Conservation (phyloP, 306 rosid species). For the Oxytropis ochrocephala region DNA sequence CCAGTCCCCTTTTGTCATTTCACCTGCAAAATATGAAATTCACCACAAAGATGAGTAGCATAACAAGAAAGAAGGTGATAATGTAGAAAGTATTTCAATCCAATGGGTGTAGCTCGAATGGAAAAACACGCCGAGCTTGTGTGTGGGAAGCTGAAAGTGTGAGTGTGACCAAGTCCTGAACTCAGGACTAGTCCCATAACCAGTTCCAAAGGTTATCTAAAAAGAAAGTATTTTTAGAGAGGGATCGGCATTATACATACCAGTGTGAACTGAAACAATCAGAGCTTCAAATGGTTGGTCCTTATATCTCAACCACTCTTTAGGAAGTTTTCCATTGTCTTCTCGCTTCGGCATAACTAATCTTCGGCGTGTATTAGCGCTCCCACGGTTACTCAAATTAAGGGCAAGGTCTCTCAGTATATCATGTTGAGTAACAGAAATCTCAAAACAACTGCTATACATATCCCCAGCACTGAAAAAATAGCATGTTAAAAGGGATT, state of each 20-base stretch:
- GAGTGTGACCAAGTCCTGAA: no score
- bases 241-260: slow-evolving; percentile 27
- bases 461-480: slow-evolving; percentile 56
- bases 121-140: no score
- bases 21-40: slow-evolving; percentile 46
- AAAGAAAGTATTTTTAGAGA: no score
- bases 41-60: slow-evolving; percentile 12
- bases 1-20: slow-evolving; percentile 83
- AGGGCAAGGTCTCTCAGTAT: slow-evolving; percentile 84
- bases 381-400: slow-evolving; percentile 38
- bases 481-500: slow-evolving; percentile 13
- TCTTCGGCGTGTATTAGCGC: slow-evolving; percentile 37
- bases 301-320: slow-evolving; percentile 62
- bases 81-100: not conserved
- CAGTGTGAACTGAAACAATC: slow-evolving; percentile 84
- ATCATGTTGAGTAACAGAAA: slow-evolving; percentile 77
- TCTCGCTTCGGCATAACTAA: slow-evolving; percentile 79
- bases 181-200: no score
- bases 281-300: slow-evolving; percentile 54
- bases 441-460: slow-evolving; percentile 69
- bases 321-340: slow-evolving; percentile 46
- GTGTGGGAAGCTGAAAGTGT: no score
- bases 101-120: no score
- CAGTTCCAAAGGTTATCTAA: no score
- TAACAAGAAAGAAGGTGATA: not conserved